phyloP scores from a whole-genome alignment of 768 basidiomycete genomes.

The Russula abietina region DNA sequence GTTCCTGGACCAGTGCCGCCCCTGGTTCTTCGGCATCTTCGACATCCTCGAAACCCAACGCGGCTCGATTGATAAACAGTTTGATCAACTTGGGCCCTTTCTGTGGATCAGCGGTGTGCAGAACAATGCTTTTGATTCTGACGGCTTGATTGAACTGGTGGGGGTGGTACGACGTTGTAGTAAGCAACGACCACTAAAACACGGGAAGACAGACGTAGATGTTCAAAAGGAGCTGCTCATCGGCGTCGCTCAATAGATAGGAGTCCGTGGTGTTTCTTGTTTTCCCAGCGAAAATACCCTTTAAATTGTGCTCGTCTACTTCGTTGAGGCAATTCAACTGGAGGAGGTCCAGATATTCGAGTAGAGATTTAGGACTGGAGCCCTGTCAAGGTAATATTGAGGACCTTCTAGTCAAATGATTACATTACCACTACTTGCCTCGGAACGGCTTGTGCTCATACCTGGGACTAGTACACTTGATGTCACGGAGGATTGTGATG shows the following conservation, averaged over 20 bases:
- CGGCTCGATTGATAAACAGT: slow-evolving; percentile 52
- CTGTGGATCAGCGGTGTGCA: slow-evolving; percentile 37
- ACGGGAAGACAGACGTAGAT: slow-evolving; percentile 56
- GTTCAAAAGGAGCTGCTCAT: slow-evolving; percentile 65
- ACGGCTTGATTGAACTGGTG: slow-evolving; percentile 65
- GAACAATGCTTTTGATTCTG: slow-evolving; percentile 51
- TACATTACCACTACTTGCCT: slow-evolving; percentile 6
- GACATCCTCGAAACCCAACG: slow-evolving; percentile 62
- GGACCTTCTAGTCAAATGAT: background rate
- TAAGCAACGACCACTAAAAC: background rate
- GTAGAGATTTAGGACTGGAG: slow-evolving; percentile 10
- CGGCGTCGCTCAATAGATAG: slow-evolving; percentile 62
- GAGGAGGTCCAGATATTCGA: slow-evolving; percentile 26
- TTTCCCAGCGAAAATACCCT: slow-evolving; percentile 43
- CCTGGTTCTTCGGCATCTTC: slow-evolving; percentile 44
- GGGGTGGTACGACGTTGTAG: slow-evolving; percentile 26
- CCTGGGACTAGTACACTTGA: background rate
- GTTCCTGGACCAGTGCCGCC: slow-evolving; percentile 52
- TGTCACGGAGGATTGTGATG: background rate
- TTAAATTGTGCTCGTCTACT: slow-evolving; percentile 42
- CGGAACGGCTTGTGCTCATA: slow-evolving; percentile 13
- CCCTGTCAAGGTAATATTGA: background rate
- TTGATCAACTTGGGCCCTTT: slow-evolving; percentile 59
- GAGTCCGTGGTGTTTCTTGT: slow-evolving; percentile 39
- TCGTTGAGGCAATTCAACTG: slow-evolving; percentile 74